Base-by-base conservation (phyloP, 495 filamentous ascomycete species). In the Xylaria telfairii region DNA sequence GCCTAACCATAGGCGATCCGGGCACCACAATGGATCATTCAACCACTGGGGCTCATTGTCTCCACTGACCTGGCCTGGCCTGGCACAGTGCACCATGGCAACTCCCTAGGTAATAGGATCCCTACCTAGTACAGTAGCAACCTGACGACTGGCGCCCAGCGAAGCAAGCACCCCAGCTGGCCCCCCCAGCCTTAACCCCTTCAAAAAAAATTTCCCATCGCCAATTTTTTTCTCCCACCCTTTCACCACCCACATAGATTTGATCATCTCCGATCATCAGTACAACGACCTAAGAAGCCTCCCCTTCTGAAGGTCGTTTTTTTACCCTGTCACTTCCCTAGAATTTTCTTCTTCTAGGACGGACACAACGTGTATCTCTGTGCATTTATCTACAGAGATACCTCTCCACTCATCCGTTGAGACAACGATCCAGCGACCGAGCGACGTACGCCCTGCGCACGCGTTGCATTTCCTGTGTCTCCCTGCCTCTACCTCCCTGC, bases 351-450 rank as follows among this genome's bases (percentile, higher is more conserved):
- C 63, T 73, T 74, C 71, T 68, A 76, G 71, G 76, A 74, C 71
- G 69, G 74, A 73, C 44, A 71, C 70, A 68, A 71, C 39, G 71
- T 76, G 73, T 74, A 71, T 76, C 21, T 77, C 74, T 75, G 72
- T 76, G 78, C 75, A 75, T 75, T 74, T 73, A 30, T 64, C 71
- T 77, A 77, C 77, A 77, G 76, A 77, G 79, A 81, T 74, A 69
- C 69, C 75, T 80, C 78, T 79, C 79, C 77, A 76, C 81, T 83
- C 82, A 49, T 49, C 49, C 28, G 37, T 49, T 63, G 68, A 70
- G 68, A 65, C 60, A n/a, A 70, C 41, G 47, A 70, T 39, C 68
- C 34, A 54, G 61, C 68, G 51, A 65, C 68, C 67, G 53, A 59
- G 49, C 47, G 21, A 67, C 30, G 51, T 60, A 54, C 61, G 53